These are phyloP conservation scores for Zymoseptoria brevis DNA, from an alignment of 2,329 filamentous ascomycete species.

Conservation along the genomic window DNA sequence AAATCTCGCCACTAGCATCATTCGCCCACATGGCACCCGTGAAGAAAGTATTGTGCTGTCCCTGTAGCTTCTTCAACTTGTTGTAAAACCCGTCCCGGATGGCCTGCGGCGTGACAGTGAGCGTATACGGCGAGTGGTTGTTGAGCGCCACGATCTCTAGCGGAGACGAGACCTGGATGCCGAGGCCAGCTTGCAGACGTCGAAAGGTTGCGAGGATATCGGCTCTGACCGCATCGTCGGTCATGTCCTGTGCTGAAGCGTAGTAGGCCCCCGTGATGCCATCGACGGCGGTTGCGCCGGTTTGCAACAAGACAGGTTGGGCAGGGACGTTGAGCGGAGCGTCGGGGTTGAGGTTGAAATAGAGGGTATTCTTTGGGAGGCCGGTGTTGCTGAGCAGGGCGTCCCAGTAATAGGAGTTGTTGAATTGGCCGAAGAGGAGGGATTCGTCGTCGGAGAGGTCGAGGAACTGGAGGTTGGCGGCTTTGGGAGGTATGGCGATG, in stretches of 20 bases:
- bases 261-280: slow-evolving; percentile 8
- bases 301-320: not conserved
- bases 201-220: slow-evolving; percentile 4
- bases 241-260: slow-evolving; percentile 7
- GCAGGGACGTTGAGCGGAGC: not conserved
- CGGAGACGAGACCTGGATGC: not conserved
- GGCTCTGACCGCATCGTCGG: slow-evolving; percentile 8
- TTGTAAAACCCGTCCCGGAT: slow-evolving; percentile 24
- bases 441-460: slow-evolving; percentile 27
- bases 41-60: slow-evolving; percentile 21
- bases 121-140: slow-evolving; percentile 22
- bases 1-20: slow-evolving; percentile 27
- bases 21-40: slow-evolving; percentile 26
- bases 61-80: slow-evolving; percentile 23
- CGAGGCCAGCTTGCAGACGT: not conserved
- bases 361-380: slow-evolving; percentile 15
- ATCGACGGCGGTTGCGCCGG: slow-evolving; percentile 1
- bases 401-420: slow-evolving; percentile 31
- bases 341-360: not conserved
- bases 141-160: slow-evolving; percentile 18
- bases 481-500: slow-evolving; percentile 28
- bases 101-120: slow-evolving; percentile 17
- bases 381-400: slow-evolving; percentile 32
- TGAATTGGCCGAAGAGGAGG: slow-evolving; percentile 28
- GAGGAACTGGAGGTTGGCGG: slow-evolving; percentile 25